phyloP scores from a whole-genome alignment of 441 rosid genomes.

The Cnidoscolus chayamansa region DNA sequence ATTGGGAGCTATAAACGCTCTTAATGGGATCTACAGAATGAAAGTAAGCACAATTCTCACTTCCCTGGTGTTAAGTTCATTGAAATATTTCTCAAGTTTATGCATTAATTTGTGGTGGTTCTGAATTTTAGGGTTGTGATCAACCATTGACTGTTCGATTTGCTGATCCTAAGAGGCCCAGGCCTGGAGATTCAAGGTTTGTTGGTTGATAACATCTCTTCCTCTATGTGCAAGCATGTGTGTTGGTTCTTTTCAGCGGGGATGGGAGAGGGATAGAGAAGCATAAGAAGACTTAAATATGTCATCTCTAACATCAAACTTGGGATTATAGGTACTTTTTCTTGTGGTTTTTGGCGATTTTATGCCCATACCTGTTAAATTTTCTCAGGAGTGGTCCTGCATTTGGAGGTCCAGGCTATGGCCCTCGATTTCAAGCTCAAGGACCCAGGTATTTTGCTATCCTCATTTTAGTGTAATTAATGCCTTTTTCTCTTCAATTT shows the following conservation, averaged over 20 bases:
- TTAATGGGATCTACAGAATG: conserved; percentile 87
- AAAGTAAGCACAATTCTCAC: conserved; percentile 52
- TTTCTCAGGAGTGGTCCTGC: conserved; percentile 59
- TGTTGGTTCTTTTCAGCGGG: background rate
- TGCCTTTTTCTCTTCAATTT: conserved; percentile 8
- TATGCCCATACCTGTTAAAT: background rate
- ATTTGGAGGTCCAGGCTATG: conserved; percentile 65
- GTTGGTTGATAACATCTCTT: conserved; percentile 13
- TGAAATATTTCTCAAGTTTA: conserved; percentile 18
- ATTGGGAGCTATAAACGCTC: conserved; percentile 85
- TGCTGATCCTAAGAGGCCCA: conserved; percentile 99
- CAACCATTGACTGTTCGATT: conserved; percentile 97
- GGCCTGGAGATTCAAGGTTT: conserved; percentile 90
- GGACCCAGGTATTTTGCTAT: conserved; percentile 50
- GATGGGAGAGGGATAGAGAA: background rate
- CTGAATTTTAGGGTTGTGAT: conserved; percentile 72
- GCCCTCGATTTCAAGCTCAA: conserved; percentile 70
- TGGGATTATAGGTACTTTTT: background rate
- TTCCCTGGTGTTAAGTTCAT: conserved; percentile 21
- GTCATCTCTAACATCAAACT: background rate
- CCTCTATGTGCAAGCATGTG: background rate
- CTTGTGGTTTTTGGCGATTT: background rate
- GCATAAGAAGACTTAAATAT: background rate
- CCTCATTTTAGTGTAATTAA: conserved; percentile 14
- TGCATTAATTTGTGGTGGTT: conserved; percentile 19